Conservation (phyloP, 2,329 filamentous ascomycete genomes). For the Didymella exigua region DNA sequence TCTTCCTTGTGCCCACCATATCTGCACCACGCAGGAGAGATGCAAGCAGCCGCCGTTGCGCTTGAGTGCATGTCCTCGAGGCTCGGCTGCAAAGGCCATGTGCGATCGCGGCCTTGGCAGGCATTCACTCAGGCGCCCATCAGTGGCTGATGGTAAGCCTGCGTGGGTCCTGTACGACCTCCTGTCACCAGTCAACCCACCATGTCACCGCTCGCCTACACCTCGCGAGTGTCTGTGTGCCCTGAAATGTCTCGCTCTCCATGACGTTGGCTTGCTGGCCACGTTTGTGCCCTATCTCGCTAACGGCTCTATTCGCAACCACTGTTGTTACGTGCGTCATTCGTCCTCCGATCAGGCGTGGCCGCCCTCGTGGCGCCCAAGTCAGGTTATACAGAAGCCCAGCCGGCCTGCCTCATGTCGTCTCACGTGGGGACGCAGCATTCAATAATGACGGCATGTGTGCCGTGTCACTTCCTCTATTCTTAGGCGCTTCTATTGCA, state of each 20-base stretch:
- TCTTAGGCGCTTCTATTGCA: conserved; percentile 32
- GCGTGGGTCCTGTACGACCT: conserved; percentile 35
- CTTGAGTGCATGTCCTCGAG: conserved; percentile 6
- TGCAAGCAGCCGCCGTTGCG: conserved; percentile 25
- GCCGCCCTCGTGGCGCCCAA: conserved; percentile 45
- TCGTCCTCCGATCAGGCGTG: conserved; percentile 38
- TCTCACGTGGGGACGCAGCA: conserved; percentile 43
- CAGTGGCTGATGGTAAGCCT: conserved; percentile 28
- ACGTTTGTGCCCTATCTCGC: conserved; percentile 34
- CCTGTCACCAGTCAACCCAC: conserved; percentile 23
- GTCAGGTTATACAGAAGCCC: conserved; percentile 36
- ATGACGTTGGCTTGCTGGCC: conserved; percentile 29
- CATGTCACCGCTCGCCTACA: conserved; percentile 25
- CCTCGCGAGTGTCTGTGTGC: conserved; percentile 29
- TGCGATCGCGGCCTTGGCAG: conserved; percentile 31
- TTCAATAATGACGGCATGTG: conserved; percentile 43
- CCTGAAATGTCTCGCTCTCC: conserved; percentile 23
- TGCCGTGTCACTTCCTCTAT: conserved; percentile 46
- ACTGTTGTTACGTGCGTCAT: conserved; percentile 30
- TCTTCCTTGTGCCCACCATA: conserved; percentile 5
- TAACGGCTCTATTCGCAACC: conserved; percentile 34
- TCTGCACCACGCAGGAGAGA: conserved; percentile 15
- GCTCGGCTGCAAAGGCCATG: conserved; percentile 27
- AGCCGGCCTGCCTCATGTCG: conserved; percentile 41
- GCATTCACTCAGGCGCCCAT: conserved; percentile 7